Base-by-base conservation (phyloP, 805 yeast genomes). In the Kregervanrija fluxuum region DNA sequence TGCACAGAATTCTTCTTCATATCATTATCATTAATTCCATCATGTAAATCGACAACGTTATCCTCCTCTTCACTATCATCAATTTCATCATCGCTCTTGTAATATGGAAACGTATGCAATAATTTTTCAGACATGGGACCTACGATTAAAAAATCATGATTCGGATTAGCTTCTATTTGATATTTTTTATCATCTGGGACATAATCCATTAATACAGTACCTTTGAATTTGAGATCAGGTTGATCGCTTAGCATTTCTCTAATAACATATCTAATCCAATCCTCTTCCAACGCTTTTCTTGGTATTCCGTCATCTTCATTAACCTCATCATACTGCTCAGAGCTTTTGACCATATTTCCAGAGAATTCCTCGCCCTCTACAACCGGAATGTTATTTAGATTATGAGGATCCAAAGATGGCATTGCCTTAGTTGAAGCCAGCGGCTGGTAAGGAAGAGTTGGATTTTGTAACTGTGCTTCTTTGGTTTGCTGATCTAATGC, bases 71-170 rank as follows among this genome's bases (percentile, higher is more conserved):
- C 49, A 32, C 40, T 44, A 5, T 32, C 33, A 30, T 40, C 42
- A 11, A 38, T 48, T 31, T 59, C 63, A 35, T 56, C 62, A 12
- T 60, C 57, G 32, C 54, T 51, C 35, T 47, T 53, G 15, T 57
- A 56, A 42, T 65, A 64, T 1, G 70, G 69, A 31, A 64, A 48
- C 40, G 56, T 52, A 14, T 56, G 55, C 33, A 58, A 45, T 22
- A 65, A 41, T 10, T 45, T 55, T 15, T 62, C 67, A 2, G 70
- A 68, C 11, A 66, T 57, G 1, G 68, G 67, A 0, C 68, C 70
- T 8, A 55, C 50, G 13, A 65, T 57, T 11, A 62, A 38, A 42
- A 61, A 61, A 38, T 65, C 66, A 33, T 52, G 53, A 30, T 45
- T 47, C 5, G 60, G 54, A 22, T 22, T 22, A 8, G 28, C 28